phyloP scores from a whole-genome alignment of 2,329 filamentous ascomycete genomes.

The Cladosporium sp. region DNA sequence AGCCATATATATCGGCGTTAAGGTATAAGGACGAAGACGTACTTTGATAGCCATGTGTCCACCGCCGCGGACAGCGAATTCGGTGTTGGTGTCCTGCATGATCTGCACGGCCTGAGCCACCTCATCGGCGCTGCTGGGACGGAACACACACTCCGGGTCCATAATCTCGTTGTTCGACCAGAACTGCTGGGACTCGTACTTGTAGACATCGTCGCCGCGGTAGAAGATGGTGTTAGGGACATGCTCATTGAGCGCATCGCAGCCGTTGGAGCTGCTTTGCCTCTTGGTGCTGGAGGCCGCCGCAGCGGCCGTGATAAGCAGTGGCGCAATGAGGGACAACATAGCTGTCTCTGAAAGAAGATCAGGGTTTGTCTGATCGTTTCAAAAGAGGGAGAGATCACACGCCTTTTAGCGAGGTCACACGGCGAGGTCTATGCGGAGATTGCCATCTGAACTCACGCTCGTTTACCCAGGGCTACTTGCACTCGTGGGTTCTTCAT shows the following conservation, averaged over 20 bases:
- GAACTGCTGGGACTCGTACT: slow-evolving; percentile 7
- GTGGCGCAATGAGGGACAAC: slow-evolving; percentile 7
- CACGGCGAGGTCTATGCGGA: slow-evolving; percentile 1
- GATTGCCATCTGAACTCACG: slow-evolving; percentile 2
- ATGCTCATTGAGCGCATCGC: not conserved
- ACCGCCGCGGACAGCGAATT: slow-evolving; percentile 9
- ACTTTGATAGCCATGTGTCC: slow-evolving; percentile 12
- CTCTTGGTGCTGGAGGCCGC: not conserved
- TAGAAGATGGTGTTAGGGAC: slow-evolving; percentile 12
- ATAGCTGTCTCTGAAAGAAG: not conserved
- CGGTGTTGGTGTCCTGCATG: slow-evolving; percentile 10
- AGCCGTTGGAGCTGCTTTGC: slow-evolving; percentile 6
- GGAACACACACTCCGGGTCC: slow-evolving; percentile 11
- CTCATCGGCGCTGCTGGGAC: slow-evolving; percentile 7
- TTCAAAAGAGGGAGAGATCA: slow-evolving; percentile 4
- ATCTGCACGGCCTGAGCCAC: slow-evolving; percentile 11
- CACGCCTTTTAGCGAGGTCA: slow-evolving; percentile 1
- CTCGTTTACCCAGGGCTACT: not conserved
- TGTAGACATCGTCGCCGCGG: slow-evolving; percentile 10
- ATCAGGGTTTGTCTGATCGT: not conserved
- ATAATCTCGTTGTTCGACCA: slow-evolving; percentile 12
- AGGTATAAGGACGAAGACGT: not conserved
- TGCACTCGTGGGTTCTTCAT: not conserved
- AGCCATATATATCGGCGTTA: too few relatives aligned
- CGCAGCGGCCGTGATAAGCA: slow-evolving; percentile 2